Evolutionary conservation across 73 alveolate genomes (phyloP), one percentile per base, ranked within the genome.

Genomic region (Stentor roeselii): DNA sequence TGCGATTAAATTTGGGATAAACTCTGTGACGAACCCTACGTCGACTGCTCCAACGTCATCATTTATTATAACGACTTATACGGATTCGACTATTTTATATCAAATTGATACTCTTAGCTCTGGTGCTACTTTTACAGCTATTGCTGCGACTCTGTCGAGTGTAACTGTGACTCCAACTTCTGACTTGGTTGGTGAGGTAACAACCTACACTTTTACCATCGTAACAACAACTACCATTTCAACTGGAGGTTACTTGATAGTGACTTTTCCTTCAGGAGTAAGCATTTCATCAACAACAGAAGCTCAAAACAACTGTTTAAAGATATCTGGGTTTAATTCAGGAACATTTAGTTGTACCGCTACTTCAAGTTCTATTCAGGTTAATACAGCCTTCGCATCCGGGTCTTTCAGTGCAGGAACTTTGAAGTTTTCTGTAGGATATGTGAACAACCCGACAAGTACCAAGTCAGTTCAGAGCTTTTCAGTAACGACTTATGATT

Each of bases 1-100:
- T 80, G 85, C 84, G 61, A 60, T 86, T 67, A 86, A 80, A 60
- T 59, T 86, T 82, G 76, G 89, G 3, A 60, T 78, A 60, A 86
- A 88, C 42, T 84, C 88, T 59, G 41, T 67, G 11, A 86, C 92
- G 6, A 86, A 86, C 42, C 92, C 92, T 0, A 27, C 0, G 0
- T 58, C 89, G 0, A 67, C 82, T 15, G 76, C 76, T 30, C 88
- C 85, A 40, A 39, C 92, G 32, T 82, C 87, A 0, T 4, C 76
- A 21, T 86, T 86, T 34, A 59, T 39, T 4, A 82, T 83, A 14
- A 3, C 59, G 0, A 59, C 88, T 3, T 27, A 83, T 59, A 35
- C 80, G 30, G 75, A 59, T 32, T 50, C 36, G 39, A n/a, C 83
- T 3, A 3, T 50, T 30, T 3, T 39, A 32, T 86, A 86, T 42